Evolutionary conservation across 768 basidiomycete species (phyloP), one percentile per base, ranked within the genome.

Genomic region (Macrocybe gigantea): DNA sequence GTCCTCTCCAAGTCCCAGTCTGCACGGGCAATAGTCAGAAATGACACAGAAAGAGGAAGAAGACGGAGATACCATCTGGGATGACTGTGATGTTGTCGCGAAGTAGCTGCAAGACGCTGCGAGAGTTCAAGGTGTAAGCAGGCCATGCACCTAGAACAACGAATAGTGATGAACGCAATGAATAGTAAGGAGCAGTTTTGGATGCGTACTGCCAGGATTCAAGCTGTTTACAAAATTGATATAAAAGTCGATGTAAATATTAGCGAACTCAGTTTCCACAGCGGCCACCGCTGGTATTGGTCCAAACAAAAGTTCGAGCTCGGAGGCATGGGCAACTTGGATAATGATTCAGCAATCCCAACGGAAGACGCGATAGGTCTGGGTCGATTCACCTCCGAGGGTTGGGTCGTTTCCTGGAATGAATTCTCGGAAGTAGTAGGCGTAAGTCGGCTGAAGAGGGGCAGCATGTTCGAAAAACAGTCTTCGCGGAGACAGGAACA

Each of bases 141-240:
- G 75, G 70, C 82, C 79, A 83, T 9, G 55, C 39, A 30, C 62
- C 79, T 79, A 45, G 6, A 33, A 11, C n/a, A 36, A 38, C 30
- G 10, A 6, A 37, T 33, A 30, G 4, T 22, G 22, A 22, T 22
- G 7, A 41, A 29, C 13, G 32, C 15, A 39, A 32, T 37, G 14
- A 47, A 32, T 41, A 43, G 38, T 8, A 35, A 11, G 12, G 10
- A 45, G n/a, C 34, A 38, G 15, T 13, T 10, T 22, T 12, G 41
- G n/a, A 6, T 13, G 62, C 73, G 22, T 49, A 81, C 80, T 40
- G 34, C 80, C 79, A 3, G 80, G 82, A 49, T 73, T 67, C 44
- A 82, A 65, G 52, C 82, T 77, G 53, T 72, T 64, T 13, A 80
- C 65, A 53, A 83, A 83, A 44, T 71, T 74, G 63, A 82, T 68